phyloP scores from a whole-genome alignment of 495 filamentous ascomycete genomes.

The Hyphodiscus hymeniophilus region DNA sequence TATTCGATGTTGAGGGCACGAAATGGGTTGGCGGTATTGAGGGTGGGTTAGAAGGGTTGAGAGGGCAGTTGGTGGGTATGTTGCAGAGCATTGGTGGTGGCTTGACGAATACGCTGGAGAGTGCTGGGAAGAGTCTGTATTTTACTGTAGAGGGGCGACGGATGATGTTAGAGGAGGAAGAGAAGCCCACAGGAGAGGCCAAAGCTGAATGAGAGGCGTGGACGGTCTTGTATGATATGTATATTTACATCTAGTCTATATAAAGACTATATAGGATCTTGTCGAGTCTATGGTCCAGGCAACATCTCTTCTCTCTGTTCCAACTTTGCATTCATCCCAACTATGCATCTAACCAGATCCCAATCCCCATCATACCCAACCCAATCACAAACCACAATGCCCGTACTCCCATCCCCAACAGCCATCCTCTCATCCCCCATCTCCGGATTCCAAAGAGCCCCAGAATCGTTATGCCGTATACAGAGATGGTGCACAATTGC shows the following conservation, averaged over 20 bases:
- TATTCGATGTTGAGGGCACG: slow-evolving; percentile 72
- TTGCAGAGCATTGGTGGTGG: slow-evolving; percentile 68
- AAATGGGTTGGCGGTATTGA: slow-evolving; percentile 82
- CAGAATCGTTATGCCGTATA: slow-evolving; percentile 45
- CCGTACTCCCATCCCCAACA: slow-evolving; percentile 73
- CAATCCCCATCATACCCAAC: slow-evolving; percentile 85
- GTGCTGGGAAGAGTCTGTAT: slow-evolving; percentile 70
- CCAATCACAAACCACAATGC: slow-evolving; percentile 89
- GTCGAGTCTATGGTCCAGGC: not conserved
- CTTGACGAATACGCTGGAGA: slow-evolving; percentile 65
- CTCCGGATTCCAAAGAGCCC: slow-evolving; percentile 25
- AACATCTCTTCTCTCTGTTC: slow-evolving; percentile 34
- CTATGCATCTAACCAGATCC: slow-evolving; percentile 83
- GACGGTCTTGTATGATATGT: slow-evolving; percentile 25
- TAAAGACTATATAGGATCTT: slow-evolving; percentile 3
- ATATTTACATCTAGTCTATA: slow-evolving; percentile 13
- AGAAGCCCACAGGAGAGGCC: slow-evolving; percentile 29
- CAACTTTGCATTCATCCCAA: slow-evolving; percentile 82
- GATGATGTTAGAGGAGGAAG: slow-evolving; percentile 70
- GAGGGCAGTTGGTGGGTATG: slow-evolving; percentile 70
- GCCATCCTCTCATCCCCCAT: slow-evolving; percentile 25
- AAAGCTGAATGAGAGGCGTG: slow-evolving; percentile 15
- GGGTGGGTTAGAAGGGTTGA: slow-evolving; percentile 71
- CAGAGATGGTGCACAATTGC: slow-evolving; percentile 75
- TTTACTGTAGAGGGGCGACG: slow-evolving; percentile 74